Evolutionary conservation across 306 rosid species (phyloP).

Genomic region (Acmispon strigosus): DNA sequence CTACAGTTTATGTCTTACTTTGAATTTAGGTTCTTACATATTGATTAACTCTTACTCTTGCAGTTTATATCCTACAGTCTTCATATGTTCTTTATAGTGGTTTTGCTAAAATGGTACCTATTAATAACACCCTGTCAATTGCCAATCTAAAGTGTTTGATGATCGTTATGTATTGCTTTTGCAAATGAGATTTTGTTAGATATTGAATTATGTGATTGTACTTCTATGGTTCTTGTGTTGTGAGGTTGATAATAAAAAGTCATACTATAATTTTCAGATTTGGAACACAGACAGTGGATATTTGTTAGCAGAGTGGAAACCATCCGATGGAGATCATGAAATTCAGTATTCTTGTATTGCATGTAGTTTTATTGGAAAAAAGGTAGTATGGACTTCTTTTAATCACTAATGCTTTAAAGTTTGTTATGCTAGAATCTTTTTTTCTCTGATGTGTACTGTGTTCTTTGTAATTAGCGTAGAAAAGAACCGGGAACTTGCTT

Average conservation of each 20-base stretch:
- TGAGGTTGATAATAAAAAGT: neutral
- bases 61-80: neutral
- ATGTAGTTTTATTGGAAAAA: slow-evolving; percentile 36
- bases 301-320: slow-evolving; percentile 46
- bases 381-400: slow-evolving; percentile 28
- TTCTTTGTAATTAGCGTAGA: slow-evolving; percentile 37
- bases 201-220: neutral
- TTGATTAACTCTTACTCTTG: neutral
- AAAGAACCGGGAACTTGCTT: slow-evolving; percentile 40
- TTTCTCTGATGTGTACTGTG: neutral
- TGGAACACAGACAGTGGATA: slow-evolving; percentile 43
- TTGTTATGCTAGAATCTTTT: slow-evolving; percentile 8
- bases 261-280: slow-evolving; percentile 33
- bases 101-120: neutral
- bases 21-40: neutral
- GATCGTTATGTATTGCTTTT: neutral
- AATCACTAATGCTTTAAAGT: neutral
- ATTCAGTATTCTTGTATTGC: slow-evolving; percentile 40
- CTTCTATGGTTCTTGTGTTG: neutral
- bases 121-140: neutral
- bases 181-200: neutral
- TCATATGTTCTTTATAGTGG: neutral
- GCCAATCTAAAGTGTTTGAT: neutral
- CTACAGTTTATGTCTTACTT: neutral
- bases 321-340: slow-evolving; percentile 32